Conservation (phyloP, 345 rosid genomes). For the Eucalyptus curtisii region DNA sequence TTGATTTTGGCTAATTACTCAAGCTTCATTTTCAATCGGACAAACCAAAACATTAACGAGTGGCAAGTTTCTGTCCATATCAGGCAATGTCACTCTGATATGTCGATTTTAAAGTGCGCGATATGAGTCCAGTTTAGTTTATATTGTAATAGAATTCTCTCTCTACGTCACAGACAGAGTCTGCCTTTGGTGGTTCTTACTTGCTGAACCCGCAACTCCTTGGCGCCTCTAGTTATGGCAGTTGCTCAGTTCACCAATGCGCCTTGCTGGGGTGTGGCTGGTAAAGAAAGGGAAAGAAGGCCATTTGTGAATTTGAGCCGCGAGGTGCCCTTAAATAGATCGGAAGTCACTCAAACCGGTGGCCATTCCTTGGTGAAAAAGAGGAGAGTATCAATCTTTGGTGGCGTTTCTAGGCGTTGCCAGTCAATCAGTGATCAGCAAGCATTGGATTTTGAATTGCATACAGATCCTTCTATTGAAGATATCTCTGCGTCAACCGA, state of each 20-base stretch:
- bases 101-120: background rate
- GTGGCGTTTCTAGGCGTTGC: background rate
- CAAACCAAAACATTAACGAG: background rate
- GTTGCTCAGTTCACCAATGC: background rate
- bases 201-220: background rate
- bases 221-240: background rate
- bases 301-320: background rate
- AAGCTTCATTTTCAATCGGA: background rate
- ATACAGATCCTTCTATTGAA: background rate
- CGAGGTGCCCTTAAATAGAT: background rate
- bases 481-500: background rate
- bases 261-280: background rate
- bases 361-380: background rate
- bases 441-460: background rate
- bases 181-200: background rate
- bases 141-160: background rate
- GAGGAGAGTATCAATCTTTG: background rate
- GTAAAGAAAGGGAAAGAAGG: background rate
- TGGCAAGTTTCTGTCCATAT: background rate
- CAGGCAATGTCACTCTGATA: background rate
- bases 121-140: background rate
- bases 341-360: background rate
- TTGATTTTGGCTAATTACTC: background rate
- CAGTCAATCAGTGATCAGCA: background rate
- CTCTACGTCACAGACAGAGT: background rate